Evolutionary conservation across 306 rosid genomes (phyloP), one percentile per base, ranked within the genome.

Genomic region (Prunus davidiana): DNA sequence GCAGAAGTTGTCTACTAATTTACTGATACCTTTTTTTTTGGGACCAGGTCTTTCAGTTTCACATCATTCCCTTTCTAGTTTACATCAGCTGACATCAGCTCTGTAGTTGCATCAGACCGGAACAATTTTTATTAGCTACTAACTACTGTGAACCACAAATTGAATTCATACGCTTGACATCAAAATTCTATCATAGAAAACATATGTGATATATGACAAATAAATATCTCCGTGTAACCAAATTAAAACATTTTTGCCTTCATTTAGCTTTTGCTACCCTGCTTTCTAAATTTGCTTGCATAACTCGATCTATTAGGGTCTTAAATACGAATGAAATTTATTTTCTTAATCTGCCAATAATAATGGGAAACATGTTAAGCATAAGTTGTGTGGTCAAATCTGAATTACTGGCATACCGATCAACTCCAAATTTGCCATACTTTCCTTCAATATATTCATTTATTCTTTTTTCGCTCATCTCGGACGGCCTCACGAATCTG

Each of bases 401-500:
- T 34, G 24, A 76, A 75, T 63, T 71, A 81, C 68, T 64, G 52
- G 56, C 87, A 73, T 87, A 94, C 97, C 93, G 91, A 67, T 90
- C 90, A 28, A 91, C 98, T 73, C 98, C 97, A 86, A 90, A 85
- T 64, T 92, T 94, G 62, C 98, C 98, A 22, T 94, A 94, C 67
- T 94, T 94, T 67, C 96, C 97, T 81, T 90, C 93, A 75, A 92
- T 87, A 73, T 94, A 94, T 78, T 90, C 93, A 78, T 86, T 90
- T 81, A 90, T 86, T 79, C 88, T 84, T 57, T 70, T 86, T 72
- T 90, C 87, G 0, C 88, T 85, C 97, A 94, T 94, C 74, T 64
- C 81, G 22, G 96, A 41, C 12, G 98, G 98, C 87, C 96, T 90
- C 68, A 92, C 98, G 63, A 94, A 94, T 88, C 97, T 94, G 87